Percentiles rank a stretch among this genome's conserved stretches.
Conservation (phyloP, 805 yeast species). For the Teunomyces funiuensis region DNA sequence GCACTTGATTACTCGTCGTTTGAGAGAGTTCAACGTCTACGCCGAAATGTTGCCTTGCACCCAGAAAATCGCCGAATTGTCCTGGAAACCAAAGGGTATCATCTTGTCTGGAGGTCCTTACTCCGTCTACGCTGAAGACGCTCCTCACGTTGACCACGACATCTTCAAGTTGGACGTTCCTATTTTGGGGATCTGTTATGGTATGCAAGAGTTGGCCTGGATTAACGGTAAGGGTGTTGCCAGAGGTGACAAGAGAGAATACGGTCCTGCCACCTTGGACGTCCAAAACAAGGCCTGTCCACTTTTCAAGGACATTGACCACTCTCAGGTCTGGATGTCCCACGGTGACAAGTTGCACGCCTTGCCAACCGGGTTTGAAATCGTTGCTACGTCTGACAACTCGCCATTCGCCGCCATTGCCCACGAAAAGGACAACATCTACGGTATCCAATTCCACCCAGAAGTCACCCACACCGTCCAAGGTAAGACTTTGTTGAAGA, state of each 20-base stretch:
- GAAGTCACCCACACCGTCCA: constrained; percentile 95
- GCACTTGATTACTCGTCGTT: constrained; percentile 92
- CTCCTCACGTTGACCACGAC: constrained; percentile 96
- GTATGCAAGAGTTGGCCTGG: constrained; percentile 99
- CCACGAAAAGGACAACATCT: constrained; percentile 69
- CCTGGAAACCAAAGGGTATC: constrained; percentile 95
- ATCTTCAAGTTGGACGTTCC: constrained; percentile 91
- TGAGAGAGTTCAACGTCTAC: constrained; percentile 96
- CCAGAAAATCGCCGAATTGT: constrained; percentile 87
- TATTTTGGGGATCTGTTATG: constrained; percentile 96
- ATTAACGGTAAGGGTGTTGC: constrained; percentile 90
- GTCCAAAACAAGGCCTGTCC: constrained; percentile 68
- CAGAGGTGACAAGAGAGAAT: constrained; percentile 96
- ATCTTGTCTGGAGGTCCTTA: constrained; percentile 97
- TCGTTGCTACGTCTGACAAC: constrained; percentile 88
- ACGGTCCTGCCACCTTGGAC: constrained; percentile 90
- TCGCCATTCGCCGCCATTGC: constrained; percentile 95
- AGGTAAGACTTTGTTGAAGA: constrained; percentile 83
- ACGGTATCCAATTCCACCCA: constrained; percentile 98
- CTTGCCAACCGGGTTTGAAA: constrained; percentile 83
- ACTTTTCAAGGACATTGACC: constrained; percentile 83
- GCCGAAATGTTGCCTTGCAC: constrained; percentile 99
- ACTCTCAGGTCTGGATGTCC: constrained; percentile 99
- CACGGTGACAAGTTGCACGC: constrained; percentile 95
- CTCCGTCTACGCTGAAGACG: constrained; percentile 92